Base-by-base conservation (phyloP, 2,329 filamentous ascomycete species). In the Rhexocercosporidium sp. region DNA sequence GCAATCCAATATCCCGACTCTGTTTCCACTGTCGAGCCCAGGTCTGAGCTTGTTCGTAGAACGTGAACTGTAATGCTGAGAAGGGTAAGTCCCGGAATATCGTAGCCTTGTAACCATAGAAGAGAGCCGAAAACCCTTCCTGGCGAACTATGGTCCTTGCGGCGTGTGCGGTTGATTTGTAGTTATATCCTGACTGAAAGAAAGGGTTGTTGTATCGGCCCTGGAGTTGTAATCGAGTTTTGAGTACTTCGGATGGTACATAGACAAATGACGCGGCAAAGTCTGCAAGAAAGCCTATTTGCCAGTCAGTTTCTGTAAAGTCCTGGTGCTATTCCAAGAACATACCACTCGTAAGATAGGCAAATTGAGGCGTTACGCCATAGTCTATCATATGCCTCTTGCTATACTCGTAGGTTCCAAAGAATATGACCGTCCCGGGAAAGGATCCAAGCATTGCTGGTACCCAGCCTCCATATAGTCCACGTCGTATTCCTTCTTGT, bases 61-160 rank as follows among this genome's bases (percentile, higher is more conserved):
- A 97, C 75, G 96, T 95, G 80, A 99, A 98, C 77, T 99, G 96
- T 12, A 99, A 82, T 0, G 96, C 96, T 0, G 95, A 98, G 77
- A 97, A 99, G 1, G 96, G 96, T 25, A 99, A 85, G 75, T 99
- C 96, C 66, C 96, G 91, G 81, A 92, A 96, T 3, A 99, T 88
- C 0, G 96, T 99, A 12, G 96, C 96, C 78, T 96, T 96, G 82
- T 96, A 99, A n/a, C 96, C 96, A 74, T 97, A 91, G 79, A 97
- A 99, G 27, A 99, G 86, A 20, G 96, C 96, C 0, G 88, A 84
- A 63, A 93, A 84, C 0, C 96, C 96, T 81, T 99, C 96, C 49
- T 86, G 85, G 46, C 89, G 88, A 18, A 94, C 85, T 67, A 99
- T 98, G 0, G 93, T 97, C 73, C 90, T 88, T 16, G 90, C 89